These are phyloP conservation scores for Ophiostoma pallidulum DNA, from an alignment of 2,329 filamentous ascomycete genomes.

Conservation along the genomic window DNA sequence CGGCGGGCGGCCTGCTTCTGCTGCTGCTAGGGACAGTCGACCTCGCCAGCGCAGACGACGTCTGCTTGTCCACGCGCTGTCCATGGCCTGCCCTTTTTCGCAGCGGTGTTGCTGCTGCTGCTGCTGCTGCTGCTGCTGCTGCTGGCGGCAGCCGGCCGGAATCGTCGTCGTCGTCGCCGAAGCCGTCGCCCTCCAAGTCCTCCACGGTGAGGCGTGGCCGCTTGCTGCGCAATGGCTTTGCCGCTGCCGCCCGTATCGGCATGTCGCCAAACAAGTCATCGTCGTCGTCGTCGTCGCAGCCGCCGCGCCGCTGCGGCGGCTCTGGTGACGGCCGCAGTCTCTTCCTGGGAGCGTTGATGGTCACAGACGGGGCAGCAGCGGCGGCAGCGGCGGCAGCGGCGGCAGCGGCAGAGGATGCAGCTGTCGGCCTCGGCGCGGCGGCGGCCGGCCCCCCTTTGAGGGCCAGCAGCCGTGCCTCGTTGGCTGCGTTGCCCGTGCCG, in stretches of 20 bases:
- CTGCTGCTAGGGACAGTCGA: too few species aligned
- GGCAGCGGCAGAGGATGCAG: background rate
- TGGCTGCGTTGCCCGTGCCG: constrained; percentile 10
- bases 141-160: too few species aligned
- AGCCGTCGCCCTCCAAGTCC: constrained; percentile 9
- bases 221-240: constrained; percentile 11
- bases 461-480: constrained; percentile 28
- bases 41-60: too few species aligned
- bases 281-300: constrained; percentile 18
- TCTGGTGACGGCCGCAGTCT: constrained; percentile 15
- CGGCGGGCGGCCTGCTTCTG: too few species aligned
- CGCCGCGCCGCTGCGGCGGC: background rate
- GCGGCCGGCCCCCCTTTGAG: constrained; percentile 22
- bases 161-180: too few species aligned
- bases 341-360: constrained; percentile 14
- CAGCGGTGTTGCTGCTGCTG: too few species aligned
- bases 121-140: too few species aligned
- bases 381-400: background rate
- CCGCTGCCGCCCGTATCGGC: constrained; percentile 18
- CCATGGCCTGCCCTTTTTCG: too few species aligned
- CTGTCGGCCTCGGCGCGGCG: background rate
- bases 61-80: too few species aligned
- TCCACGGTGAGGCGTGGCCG: constrained; percentile 10
- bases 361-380: background rate
- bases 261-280: constrained; percentile 12